These are phyloP conservation scores for Zasmidium citrigriseum DNA, from an alignment of 2,329 filamentous ascomycete species.

Conservation along the genomic window DNA sequence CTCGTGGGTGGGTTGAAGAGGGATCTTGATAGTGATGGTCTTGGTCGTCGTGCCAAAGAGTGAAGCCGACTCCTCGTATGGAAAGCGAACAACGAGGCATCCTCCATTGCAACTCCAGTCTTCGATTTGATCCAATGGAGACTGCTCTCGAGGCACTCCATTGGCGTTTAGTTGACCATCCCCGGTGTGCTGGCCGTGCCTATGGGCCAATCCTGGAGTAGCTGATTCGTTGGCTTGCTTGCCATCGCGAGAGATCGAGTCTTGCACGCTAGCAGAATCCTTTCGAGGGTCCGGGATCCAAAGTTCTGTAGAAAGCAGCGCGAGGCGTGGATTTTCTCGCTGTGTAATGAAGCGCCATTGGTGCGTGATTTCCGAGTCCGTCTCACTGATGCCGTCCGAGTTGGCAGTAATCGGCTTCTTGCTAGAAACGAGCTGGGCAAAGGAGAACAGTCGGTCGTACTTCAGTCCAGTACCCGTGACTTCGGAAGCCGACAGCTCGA, in stretches of 20 bases:
- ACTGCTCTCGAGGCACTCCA: not conserved
- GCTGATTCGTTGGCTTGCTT: not conserved
- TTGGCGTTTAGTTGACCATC: not conserved
- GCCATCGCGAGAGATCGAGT: not conserved
- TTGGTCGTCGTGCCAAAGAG: conserved; percentile 38
- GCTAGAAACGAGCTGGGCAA: conserved; percentile 63
- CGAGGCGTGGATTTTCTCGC: conserved; percentile 68
- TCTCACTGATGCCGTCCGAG: conserved; percentile 42
- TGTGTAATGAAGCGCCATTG: conserved; percentile 73
- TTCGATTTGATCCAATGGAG: conserved; percentile 31
- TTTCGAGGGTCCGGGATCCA: conserved; percentile 64
- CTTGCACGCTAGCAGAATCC: not conserved
- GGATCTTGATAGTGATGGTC: conserved; percentile 63
- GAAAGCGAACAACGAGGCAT: conserved; percentile 68
- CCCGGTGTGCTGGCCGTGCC: not conserved
- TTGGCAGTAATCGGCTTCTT: conserved; percentile 14
- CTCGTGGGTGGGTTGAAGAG: conserved; percentile 60
- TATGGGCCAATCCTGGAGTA: not conserved
- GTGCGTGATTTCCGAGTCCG: conserved; percentile 42
- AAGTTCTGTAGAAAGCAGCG: conserved; percentile 66
- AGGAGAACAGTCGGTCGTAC: conserved; percentile 52
- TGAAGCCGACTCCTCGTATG: conserved; percentile 43
- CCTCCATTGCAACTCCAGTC: conserved; percentile 57
- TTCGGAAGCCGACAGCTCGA: conserved; percentile 39
- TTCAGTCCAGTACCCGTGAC: conserved; percentile 47